phyloP scores from a whole-genome alignment of 2,329 filamentous ascomycete genomes.

The Colletotrichum sp. region DNA sequence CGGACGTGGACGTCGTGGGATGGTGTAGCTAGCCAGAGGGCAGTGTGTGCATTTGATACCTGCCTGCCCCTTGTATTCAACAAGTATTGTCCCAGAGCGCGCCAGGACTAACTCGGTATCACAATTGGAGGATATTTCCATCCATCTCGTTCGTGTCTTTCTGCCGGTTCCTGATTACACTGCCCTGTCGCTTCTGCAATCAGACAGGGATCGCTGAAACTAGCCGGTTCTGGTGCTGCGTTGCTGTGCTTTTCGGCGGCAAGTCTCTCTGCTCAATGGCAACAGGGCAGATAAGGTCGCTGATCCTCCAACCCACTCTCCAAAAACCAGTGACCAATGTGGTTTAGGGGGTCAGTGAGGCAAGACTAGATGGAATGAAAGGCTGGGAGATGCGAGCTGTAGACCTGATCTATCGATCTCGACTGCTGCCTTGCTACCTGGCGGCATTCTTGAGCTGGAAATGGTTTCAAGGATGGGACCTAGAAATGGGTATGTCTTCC shows the following conservation, averaged over 20 bases:
- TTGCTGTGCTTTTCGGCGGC: background rate
- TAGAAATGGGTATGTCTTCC: background rate
- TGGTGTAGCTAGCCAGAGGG: background rate
- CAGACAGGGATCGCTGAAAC: slow-evolving; percentile 11
- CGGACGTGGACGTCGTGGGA: background rate
- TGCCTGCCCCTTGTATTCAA: background rate
- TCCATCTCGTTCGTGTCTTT: background rate
- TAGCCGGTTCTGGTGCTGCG: background rate
- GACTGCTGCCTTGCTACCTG: background rate
- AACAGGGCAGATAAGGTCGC: background rate
- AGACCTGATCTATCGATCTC: background rate
- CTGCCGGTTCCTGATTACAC: background rate
- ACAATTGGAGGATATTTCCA: background rate
- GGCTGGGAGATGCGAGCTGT: background rate
- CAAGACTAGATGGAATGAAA: background rate
- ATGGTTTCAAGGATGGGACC: background rate
- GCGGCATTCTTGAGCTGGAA: background rate
- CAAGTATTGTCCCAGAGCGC: background rate
- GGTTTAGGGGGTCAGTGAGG: background rate
- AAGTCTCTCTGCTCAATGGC: background rate
- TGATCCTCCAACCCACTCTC: background rate
- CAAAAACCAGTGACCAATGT: background rate
- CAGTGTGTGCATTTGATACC: background rate
- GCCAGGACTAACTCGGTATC: background rate
- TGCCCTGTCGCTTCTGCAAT: slow-evolving; percentile 4